phyloP scores from a whole-genome alignment of 2,329 filamentous ascomycete genomes.

The Trichophyton equinum region DNA sequence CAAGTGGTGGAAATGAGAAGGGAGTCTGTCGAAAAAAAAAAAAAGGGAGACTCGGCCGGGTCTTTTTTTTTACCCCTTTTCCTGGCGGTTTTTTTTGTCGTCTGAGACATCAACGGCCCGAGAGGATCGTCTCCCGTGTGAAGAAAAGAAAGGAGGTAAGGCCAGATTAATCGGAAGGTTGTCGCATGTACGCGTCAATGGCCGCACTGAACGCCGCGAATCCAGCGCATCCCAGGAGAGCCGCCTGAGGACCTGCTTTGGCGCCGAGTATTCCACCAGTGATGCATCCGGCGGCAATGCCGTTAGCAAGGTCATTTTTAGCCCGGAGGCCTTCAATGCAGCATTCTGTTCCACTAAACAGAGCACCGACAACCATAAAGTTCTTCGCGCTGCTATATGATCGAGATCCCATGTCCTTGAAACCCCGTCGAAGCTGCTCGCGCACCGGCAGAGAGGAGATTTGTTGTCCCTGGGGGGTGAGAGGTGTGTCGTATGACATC shows the following conservation, averaged over 20 bases:
- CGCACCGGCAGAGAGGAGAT: conserved; percentile 59
- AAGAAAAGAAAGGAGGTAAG: not conserved
- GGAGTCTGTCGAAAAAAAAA: not conserved
- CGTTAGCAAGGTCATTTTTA: conserved; percentile 87
- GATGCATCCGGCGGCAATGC: conserved; percentile 73
- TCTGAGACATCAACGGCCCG: not conserved
- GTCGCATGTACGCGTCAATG: conserved; percentile 83
- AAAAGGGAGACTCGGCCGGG: not conserved
- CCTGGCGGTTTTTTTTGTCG: no score
- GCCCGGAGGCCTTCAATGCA: conserved; percentile 80
- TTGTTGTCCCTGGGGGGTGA: conserved; percentile 46
- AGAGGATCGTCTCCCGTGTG: not conserved
- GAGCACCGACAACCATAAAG: conserved; percentile 83
- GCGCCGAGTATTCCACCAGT: conserved; percentile 81
- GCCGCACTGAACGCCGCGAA: conserved; percentile 89
- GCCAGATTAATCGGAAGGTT: conserved; percentile 42
- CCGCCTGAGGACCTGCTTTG: conserved; percentile 79
- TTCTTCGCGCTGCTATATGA: conserved; percentile 80
- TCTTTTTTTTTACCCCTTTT: not conserved
- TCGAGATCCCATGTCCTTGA: conserved; percentile 86
- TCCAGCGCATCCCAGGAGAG: conserved; percentile 73
- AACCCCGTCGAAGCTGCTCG: conserved; percentile 71
- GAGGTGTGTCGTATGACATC: conserved; percentile 98
- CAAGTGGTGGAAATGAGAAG: not conserved
- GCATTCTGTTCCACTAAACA: conserved; percentile 90